Evolutionary conservation across 768 basidiomycete species (phyloP).

Genomic region (Tylopilus plumbeoviolaceoides): DNA sequence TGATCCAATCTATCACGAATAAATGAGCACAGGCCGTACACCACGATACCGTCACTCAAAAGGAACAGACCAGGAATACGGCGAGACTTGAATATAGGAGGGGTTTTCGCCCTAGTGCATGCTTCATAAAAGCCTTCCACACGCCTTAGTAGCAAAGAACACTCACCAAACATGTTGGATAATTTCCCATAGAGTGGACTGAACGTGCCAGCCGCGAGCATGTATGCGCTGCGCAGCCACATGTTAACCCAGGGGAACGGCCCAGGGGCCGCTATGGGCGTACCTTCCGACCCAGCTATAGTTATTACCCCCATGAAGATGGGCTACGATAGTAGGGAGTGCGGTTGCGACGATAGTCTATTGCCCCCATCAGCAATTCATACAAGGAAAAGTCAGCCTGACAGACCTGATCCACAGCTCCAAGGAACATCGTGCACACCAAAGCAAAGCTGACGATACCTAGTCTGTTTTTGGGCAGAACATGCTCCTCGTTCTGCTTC

Average conservation of each 20-base stretch:
- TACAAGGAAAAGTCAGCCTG: no score
- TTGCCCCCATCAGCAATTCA: background rate
- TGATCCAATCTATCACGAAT: constrained; percentile 54
- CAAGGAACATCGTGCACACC: constrained; percentile 28
- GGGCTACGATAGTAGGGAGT: constrained; percentile 60
- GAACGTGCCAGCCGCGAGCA: constrained; percentile 62
- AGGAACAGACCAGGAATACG: constrained; percentile 45
- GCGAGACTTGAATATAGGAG: constrained; percentile 60
- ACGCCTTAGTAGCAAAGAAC: background rate
- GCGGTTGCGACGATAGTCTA: constrained; percentile 67
- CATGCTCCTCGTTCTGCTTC: constrained; percentile 48
- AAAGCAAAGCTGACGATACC: constrained; percentile 20
- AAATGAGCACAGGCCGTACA: background rate
- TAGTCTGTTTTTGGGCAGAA: constrained; percentile 35
- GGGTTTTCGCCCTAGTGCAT: constrained; percentile 53
- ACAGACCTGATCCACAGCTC: constrained; percentile 54
- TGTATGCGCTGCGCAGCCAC: constrained; percentile 51
- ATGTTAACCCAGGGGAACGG: background rate
- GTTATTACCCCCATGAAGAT: constrained; percentile 56
- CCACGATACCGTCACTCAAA: background rate
- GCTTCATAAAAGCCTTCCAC: background rate
- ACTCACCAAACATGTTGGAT: constrained; percentile 48
- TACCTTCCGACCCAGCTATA: constrained; percentile 72
- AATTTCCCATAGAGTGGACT: constrained; percentile 75
- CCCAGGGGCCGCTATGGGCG: background rate